A percentile compares a stretch with the other conserved stretches of the same genome.
These are phyloP conservation scores for Geranium rotundifolium DNA, from an alignment of 345 rosid species.

Conservation along the genomic window DNA sequence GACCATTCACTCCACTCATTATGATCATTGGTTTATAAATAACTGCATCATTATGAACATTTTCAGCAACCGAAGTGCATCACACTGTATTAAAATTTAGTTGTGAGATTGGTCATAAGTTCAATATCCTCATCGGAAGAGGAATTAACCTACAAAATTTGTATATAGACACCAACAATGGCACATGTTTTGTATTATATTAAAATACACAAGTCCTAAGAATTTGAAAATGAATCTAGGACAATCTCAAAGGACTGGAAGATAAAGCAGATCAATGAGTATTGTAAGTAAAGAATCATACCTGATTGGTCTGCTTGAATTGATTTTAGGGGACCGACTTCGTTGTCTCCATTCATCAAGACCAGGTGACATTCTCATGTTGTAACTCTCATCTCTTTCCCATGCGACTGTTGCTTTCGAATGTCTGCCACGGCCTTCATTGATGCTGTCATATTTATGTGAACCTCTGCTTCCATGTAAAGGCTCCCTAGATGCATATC, in stretches of 20 bases:
- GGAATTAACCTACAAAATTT: not conserved
- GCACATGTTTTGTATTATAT: not conserved
- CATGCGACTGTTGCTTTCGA: constrained; percentile 19
- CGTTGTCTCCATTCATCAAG: constrained; percentile 64
- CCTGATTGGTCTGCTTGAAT: constrained; percentile 48
- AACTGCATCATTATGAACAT: not conserved
- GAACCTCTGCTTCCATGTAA: constrained; percentile 47
- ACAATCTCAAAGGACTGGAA: not conserved
- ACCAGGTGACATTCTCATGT: constrained; percentile 65
- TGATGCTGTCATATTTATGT: constrained; percentile 27
- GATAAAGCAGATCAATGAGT: not conserved
- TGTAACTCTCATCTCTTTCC: constrained; percentile 42
- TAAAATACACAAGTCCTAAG: not conserved
- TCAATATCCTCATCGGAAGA: no score
- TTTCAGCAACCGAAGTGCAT: no score
- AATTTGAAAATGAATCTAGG: not conserved
- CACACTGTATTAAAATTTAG: no score
- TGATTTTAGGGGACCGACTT: constrained; percentile 49
- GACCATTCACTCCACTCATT: not conserved
- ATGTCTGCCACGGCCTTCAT: constrained; percentile 19
- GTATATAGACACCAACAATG: not conserved
- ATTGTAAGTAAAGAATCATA: constrained; percentile 8
- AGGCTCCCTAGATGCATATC: constrained; percentile 33
- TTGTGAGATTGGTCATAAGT: no score
- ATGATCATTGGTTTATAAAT: no score